A percentile compares a stretch with the other conserved stretches of the same genome.
These are phyloP conservation scores for Colletotrichum orbiculare DNA, from an alignment of 2,329 filamentous ascomycete genomes.

Conservation along the genomic window DNA sequence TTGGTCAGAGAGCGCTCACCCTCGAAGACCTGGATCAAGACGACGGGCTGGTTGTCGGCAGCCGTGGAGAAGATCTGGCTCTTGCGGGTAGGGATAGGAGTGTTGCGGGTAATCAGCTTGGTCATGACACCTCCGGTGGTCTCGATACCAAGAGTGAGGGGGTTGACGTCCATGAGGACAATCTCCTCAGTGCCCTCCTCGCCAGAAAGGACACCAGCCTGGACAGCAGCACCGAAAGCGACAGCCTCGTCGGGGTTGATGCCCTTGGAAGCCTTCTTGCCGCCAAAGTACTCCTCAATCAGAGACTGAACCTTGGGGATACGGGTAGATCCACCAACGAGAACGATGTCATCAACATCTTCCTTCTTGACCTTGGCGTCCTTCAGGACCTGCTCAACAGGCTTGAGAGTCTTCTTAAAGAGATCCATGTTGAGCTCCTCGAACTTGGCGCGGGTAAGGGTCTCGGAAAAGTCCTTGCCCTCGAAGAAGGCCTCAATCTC, in stretches of 20 bases:
- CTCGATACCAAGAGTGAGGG: slow-evolving; percentile 95
- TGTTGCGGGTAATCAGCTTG: slow-evolving; percentile 95
- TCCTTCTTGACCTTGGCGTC: slow-evolving; percentile 97
- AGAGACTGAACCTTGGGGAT: slow-evolving; percentile 92
- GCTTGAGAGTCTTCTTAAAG: slow-evolving; percentile 99
- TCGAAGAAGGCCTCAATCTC: slow-evolving; percentile 98
- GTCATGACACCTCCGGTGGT: slow-evolving; percentile 98
- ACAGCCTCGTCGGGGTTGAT: slow-evolving; percentile 99
- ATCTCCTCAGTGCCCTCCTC: slow-evolving; percentile 83
- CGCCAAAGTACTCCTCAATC: slow-evolving; percentile 93
- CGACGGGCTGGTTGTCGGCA: slow-evolving; percentile 95
- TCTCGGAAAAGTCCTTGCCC: slow-evolving; percentile 98
- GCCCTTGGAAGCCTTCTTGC: slow-evolving; percentile 99
- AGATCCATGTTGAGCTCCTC: slow-evolving; percentile 99
- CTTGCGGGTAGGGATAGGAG: slow-evolving; percentile 94
- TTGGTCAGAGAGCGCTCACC: slow-evolving; percentile 94
- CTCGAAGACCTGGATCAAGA: slow-evolving; percentile 95
- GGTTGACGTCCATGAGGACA: slow-evolving; percentile 98
- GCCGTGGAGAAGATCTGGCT: slow-evolving; percentile 98
- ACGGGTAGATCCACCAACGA: slow-evolving; percentile 98
- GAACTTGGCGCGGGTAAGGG: slow-evolving; percentile 97
- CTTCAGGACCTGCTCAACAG: slow-evolving; percentile 98
- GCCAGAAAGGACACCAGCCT: slow-evolving; percentile 93
- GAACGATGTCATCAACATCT: slow-evolving; percentile 95
- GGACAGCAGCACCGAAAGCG: slow-evolving; percentile 95